These are phyloP conservation scores for Candida sanyaensis DNA, from an alignment of 1,139 yeast species.

Conservation along the genomic window DNA sequence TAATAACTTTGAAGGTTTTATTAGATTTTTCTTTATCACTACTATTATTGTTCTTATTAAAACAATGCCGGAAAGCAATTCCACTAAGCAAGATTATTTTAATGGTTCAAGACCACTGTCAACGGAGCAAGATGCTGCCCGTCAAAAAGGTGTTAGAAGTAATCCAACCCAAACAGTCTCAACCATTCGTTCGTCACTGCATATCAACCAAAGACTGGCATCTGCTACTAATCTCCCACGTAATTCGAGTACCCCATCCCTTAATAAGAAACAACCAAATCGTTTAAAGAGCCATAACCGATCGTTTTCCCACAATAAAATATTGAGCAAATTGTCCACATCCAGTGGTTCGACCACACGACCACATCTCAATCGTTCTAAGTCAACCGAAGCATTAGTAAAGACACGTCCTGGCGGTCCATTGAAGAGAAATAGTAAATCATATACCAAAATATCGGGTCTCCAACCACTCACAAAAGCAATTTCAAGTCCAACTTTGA, in stretches of 20 bases:
- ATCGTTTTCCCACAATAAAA: slow-evolving; percentile 37
- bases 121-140: slow-evolving; percentile 11
- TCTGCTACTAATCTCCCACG: slow-evolving; percentile 13
- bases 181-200: slow-evolving; percentile 8
- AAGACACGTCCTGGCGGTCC: slow-evolving; percentile 22
- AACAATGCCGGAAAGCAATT: background rate
- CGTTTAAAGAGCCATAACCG: slow-evolving; percentile 21
- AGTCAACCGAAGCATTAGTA: slow-evolving; percentile 44
- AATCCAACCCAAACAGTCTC: background rate
- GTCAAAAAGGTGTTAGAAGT: slow-evolving; percentile 6
- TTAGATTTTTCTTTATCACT: too few species aligned
- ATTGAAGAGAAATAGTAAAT: slow-evolving; percentile 38
- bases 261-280: slow-evolving; percentile 8
- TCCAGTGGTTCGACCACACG: slow-evolving; percentile 18
- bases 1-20: too few species aligned
- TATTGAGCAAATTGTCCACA: slow-evolving; percentile 20
- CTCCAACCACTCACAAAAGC: slow-evolving; percentile 46
- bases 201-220: slow-evolving; percentile 8
- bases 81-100: background rate
- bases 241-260: slow-evolving; percentile 8
- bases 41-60: background rate
- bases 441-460: slow-evolving; percentile 37
- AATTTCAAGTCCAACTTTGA: slow-evolving; percentile 29
- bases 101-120: slow-evolving; percentile 2
- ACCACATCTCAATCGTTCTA: slow-evolving; percentile 42